Conservation (phyloP, 1,284 basidiomycete genomes). For the Athelia sp. region DNA sequence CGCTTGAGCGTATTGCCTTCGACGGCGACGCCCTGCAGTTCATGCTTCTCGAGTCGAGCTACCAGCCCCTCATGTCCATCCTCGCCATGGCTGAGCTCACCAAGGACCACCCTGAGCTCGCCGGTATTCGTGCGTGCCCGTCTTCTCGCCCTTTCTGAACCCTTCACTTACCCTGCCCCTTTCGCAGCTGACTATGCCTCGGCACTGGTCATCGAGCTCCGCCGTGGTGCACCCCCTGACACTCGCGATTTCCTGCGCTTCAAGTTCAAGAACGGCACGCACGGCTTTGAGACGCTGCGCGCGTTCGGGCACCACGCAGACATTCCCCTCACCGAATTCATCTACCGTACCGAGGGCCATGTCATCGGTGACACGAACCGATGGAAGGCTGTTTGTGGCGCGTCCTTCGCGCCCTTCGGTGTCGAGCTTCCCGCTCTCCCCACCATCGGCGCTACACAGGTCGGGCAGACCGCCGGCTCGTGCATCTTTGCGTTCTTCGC, state of each 20-base stretch:
- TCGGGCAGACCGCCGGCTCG: slow-evolving; percentile 34
- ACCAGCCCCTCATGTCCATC: slow-evolving; percentile 86
- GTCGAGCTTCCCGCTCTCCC: slow-evolving; percentile 21
- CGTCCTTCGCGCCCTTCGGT: slow-evolving; percentile 12
- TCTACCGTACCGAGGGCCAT: slow-evolving; percentile 66
- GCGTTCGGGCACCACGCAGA: slow-evolving; percentile 66
- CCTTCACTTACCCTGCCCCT: slow-evolving; percentile 1
- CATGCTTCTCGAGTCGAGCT: slow-evolving; percentile 71
- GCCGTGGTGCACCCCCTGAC: slow-evolving; percentile 67
- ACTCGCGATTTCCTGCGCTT: slow-evolving; percentile 74
- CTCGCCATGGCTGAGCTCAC: slow-evolving; percentile 71
- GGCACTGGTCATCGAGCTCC: slow-evolving; percentile 75
- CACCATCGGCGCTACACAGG: slow-evolving; percentile 23
- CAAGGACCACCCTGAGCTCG: slow-evolving; percentile 51
- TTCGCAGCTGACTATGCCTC: slow-evolving; percentile 71
- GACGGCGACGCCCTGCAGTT: slow-evolving; percentile 75
- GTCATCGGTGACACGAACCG: slow-evolving; percentile 65
- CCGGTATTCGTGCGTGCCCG: slow-evolving; percentile 54
- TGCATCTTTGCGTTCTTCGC: slow-evolving; percentile 40
- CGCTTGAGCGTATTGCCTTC: slow-evolving; percentile 74
- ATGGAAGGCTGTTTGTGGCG: slow-evolving; percentile 58
- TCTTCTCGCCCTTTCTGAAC: background rate
- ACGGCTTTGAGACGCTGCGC: slow-evolving; percentile 54
- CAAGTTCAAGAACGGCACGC: slow-evolving; percentile 83
- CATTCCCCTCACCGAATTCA: slow-evolving; percentile 75